Evolutionary conservation across 2,329 filamentous ascomycete genomes (phyloP).

Genomic region (Dryadomyces quercivorus): DNA sequence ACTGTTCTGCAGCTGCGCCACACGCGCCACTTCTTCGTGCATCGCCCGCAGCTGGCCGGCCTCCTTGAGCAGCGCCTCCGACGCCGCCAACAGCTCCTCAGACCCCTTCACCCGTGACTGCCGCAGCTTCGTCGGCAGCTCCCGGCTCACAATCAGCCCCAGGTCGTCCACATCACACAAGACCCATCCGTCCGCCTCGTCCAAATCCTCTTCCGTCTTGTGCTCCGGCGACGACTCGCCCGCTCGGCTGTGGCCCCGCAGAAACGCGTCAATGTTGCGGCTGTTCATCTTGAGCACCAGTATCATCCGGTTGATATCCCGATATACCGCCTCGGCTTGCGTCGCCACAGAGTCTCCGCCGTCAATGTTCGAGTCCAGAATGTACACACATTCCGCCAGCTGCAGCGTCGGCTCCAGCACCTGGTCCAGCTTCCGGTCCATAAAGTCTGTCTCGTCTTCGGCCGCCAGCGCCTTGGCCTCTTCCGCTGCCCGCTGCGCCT

Average conservation of each 20-base stretch:
- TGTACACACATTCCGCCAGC: constrained; percentile 51
- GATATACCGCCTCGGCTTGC: constrained; percentile 56
- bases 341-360: constrained; percentile 46
- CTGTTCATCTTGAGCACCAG: constrained; percentile 81
- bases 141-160: constrained; percentile 46
- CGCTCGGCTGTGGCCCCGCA: constrained; percentile 52
- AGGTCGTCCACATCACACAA: constrained; percentile 66
- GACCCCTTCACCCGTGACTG: constrained; percentile 57
- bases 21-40: constrained; percentile 65
- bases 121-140: constrained; percentile 53
- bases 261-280: constrained; percentile 50
- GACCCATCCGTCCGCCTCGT: constrained; percentile 56
- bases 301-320: constrained; percentile 87
- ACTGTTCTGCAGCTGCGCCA: constrained; percentile 55
- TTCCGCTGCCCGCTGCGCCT: constrained; percentile 42
- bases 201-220: constrained; percentile 51
- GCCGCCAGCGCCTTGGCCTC: constrained; percentile 47
- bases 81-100: constrained; percentile 53
- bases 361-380: constrained; percentile 33
- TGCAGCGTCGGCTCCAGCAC: constrained; percentile 47
- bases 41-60: constrained; percentile 60
- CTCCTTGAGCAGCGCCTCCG: constrained; percentile 57
- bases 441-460: constrained; percentile 58
- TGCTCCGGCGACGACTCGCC: constrained; percentile 35
- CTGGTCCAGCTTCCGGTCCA: constrained; percentile 44